phyloP scores from a whole-genome alignment of 192 early-diverging fungal genomes.

The Lunasporangiospora selenospora region DNA sequence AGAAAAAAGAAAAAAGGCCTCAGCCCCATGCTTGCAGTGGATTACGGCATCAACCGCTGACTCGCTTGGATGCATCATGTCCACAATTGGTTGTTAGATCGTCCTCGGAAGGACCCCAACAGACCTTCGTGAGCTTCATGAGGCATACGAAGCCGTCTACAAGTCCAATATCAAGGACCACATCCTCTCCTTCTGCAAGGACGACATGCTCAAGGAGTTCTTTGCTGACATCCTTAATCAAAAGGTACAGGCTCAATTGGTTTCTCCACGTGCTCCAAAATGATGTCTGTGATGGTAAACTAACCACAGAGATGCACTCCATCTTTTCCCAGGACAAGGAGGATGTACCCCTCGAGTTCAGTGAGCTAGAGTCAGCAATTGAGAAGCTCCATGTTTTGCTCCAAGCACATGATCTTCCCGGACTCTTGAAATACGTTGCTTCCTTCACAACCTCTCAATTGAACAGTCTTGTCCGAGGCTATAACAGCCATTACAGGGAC shows the following conservation, averaged over 20 bases:
- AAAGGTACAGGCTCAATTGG: not conserved
- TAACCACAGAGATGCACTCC: not conserved
- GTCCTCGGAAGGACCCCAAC: conserved; percentile 36
- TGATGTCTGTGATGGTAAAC: not conserved
- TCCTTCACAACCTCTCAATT: conserved; percentile 21
- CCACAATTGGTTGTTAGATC: too few species aligned
- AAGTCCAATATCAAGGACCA: conserved; percentile 20
- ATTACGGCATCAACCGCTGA: too few species aligned
- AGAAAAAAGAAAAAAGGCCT: too few species aligned
- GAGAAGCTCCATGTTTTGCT: conserved; percentile 13
- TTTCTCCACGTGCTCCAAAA: not conserved
- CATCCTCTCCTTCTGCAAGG: conserved; percentile 14
- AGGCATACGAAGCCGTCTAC: conserved; percentile 21
- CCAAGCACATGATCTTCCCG: conserved; percentile 7
- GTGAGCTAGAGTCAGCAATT: conserved; percentile 7
- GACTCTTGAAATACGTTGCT: conserved; percentile 7
- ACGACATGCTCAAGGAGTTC: conserved; percentile 17
- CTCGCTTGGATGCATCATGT: too few species aligned
- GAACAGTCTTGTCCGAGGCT: conserved; percentile 6
- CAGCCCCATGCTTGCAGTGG: too few species aligned
- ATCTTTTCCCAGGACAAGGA: conserved; percentile 17
- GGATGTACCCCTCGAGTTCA: conserved; percentile 26
- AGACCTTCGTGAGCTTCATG: conserved; percentile 29
- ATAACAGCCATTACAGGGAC: conserved; percentile 13
- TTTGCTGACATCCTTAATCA: conserved; percentile 18